Evolutionary conservation across 305 asterid species (phyloP), one percentile per base, ranked within the genome.

Genomic region (Fraxinus sp.): DNA sequence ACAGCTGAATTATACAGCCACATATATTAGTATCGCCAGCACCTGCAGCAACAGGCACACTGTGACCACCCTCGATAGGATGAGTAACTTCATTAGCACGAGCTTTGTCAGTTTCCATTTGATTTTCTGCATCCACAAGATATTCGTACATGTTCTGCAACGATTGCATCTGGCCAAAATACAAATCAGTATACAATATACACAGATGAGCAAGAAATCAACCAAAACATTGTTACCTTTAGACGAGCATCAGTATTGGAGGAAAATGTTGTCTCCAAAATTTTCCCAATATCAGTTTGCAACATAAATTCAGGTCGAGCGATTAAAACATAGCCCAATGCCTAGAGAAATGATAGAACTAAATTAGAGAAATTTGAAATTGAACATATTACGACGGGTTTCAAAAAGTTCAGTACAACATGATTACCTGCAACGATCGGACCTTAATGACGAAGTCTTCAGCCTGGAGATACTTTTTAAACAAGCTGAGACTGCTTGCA

Each of bases 21-120:
- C 98, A 95, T 80, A 97, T 90, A 89, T 97, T 97, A 80, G 99
- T 95, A 90, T 97, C 99, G 77, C 99, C 99, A 82, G 98, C 99
- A 79, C 99, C 99, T 4, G 99, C 98, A 86, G 99, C 99, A 85
- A 95, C 98, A 71, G 99, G 95, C 78, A 97, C 99, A 89, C 89
- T 85, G 76, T 89, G 91, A 78, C 83, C 90, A 84, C 90, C 96
- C 87, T 87, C 89, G 43, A 74, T 84, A 10, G 95, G 71, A n/a
- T 82, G 83, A 79, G 75, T 79, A 81, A 80, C 92, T 79, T 90
- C 94, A 80, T 77, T 84, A 59, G 80, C 79, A 86, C 88, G 85
- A 75, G 90, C 90, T 84, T 89, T 91, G 82, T 93, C 97, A 78
- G 88, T 83, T 85, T 87, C 98, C 97, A 97, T 88, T 85, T 88